phyloP scores from a whole-genome alignment of 2,329 filamentous ascomycete species.

The Ophioceras dolichostomum region DNA sequence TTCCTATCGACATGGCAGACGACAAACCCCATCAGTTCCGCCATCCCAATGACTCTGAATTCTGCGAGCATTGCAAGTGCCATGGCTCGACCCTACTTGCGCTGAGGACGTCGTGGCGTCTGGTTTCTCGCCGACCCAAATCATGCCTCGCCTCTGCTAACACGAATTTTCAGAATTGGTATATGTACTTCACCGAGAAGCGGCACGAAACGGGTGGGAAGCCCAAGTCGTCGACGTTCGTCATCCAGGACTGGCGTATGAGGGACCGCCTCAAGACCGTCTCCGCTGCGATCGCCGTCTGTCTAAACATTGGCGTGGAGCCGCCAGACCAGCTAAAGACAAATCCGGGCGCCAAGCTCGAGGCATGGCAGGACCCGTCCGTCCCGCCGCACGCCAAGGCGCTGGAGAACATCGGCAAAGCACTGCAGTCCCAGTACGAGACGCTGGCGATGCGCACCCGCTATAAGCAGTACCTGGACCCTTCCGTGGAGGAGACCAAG shows the following conservation, averaged over 20 bases:
- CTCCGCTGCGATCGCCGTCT: constrained; percentile 85
- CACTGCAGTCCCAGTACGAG: constrained; percentile 92
- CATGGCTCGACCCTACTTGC: too few relatives aligned
- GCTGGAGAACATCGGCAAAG: constrained; percentile 89
- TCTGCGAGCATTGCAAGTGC: too few relatives aligned
- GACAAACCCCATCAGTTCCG: too few relatives aligned
- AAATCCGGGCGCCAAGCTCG: constrained; percentile 80
- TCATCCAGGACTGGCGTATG: constrained; percentile 93
- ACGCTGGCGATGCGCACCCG: constrained; percentile 88
- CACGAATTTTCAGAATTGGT: constrained; percentile 61
- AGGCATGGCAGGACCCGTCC: constrained; percentile 94
- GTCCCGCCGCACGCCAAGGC: constrained; percentile 70
- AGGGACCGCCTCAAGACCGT: constrained; percentile 93
- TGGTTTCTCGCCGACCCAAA: too few relatives aligned
- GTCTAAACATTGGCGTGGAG: constrained; percentile 94
- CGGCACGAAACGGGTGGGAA: constrained; percentile 90
- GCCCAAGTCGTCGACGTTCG: constrained; percentile 54
- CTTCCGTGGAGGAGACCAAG: constrained; percentile 93
- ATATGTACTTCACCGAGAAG: constrained; percentile 99
- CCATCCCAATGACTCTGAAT: too few relatives aligned
- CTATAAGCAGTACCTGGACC: constrained; percentile 94
- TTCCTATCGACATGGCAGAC: too few relatives aligned
- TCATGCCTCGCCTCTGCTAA: constrained; percentile 1
- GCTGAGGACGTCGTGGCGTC: too few relatives aligned
- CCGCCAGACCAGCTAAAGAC: constrained; percentile 96